Evolutionary conservation across 805 yeast species (phyloP).

Genomic region (Ogataea parapolymorpha): DNA sequence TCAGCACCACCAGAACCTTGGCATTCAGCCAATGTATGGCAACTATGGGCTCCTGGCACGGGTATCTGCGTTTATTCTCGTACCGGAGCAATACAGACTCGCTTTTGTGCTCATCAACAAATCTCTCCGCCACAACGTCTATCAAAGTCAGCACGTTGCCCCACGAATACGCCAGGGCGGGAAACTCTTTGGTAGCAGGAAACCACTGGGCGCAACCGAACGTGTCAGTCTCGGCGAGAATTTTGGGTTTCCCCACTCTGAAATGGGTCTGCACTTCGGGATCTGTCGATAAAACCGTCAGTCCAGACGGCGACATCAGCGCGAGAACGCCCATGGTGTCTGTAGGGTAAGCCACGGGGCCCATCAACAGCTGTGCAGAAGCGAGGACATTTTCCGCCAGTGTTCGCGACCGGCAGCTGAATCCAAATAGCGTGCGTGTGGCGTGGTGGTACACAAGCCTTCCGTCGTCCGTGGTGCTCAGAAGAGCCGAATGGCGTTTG

Average conservation of each 20-base stretch:
- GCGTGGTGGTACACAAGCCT: slow-evolving; percentile 64
- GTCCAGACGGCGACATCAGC: slow-evolving; percentile 47
- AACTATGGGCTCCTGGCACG: slow-evolving; percentile 47
- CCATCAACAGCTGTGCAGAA: slow-evolving; percentile 56
- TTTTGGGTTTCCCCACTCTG: slow-evolving; percentile 48
- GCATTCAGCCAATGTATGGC: slow-evolving; percentile 56
- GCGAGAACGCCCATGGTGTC: slow-evolving; percentile 62
- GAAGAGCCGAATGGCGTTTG: slow-evolving; percentile 50
- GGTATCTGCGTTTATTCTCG: slow-evolving; percentile 40
- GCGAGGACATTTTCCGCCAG: slow-evolving; percentile 37
- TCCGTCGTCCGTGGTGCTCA: slow-evolving; percentile 56
- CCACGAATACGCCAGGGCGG: slow-evolving; percentile 68
- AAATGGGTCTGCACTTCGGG: slow-evolving; percentile 53
- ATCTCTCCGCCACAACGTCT: slow-evolving; percentile 41
- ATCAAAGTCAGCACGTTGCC: slow-evolving; percentile 55
- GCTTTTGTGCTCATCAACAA: slow-evolving; percentile 24
- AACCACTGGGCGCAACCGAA: slow-evolving; percentile 60
- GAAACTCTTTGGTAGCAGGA: slow-evolving; percentile 44
- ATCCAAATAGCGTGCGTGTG: slow-evolving; percentile 52
- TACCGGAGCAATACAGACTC: slow-evolving; percentile 31
- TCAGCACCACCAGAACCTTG: slow-evolving; percentile 38
- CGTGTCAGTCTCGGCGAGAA: slow-evolving; percentile 28
- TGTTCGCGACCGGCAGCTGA: slow-evolving; percentile 43
- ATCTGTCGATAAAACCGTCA: slow-evolving; percentile 53
- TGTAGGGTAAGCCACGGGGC: slow-evolving; percentile 48